Conservation (phyloP, 1,284 basidiomycete species). For the Chondrostereum purpureum region DNA sequence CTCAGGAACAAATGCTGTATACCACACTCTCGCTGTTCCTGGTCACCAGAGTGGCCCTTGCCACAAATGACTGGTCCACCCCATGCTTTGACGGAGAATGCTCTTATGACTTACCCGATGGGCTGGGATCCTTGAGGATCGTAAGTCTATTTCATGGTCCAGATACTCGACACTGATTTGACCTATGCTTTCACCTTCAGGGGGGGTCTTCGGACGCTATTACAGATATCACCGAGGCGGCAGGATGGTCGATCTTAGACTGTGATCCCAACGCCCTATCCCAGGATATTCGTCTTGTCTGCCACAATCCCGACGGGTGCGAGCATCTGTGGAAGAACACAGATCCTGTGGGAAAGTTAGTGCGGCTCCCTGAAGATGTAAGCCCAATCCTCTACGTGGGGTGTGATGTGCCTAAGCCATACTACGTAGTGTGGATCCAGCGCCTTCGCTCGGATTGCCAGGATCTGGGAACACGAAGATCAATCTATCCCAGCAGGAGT, state of each 20-base stretch:
- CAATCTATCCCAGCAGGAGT: constrained; percentile 25
- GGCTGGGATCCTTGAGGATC: constrained; percentile 16
- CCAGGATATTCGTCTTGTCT: constrained; percentile 18
- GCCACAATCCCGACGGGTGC: constrained; percentile 10
- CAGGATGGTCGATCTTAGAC: constrained; percentile 16
- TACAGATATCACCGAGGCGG: constrained; percentile 17
- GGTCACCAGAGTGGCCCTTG: constrained; percentile 1
- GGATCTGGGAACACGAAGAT: constrained; percentile 23
- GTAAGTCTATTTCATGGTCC: constrained; percentile 9
- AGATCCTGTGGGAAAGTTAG: constrained; percentile 16
- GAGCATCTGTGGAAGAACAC: constrained; percentile 13
- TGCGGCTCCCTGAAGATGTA: constrained; percentile 17
- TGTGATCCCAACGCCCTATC: constrained; percentile 13
- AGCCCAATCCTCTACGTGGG: constrained; percentile 5
- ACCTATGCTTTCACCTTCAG: constrained; percentile 8
- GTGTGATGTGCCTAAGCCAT: background rate
- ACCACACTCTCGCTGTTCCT: too few relatives aligned
- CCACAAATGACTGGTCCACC: constrained; percentile 17
- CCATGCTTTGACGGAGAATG: constrained; percentile 18
- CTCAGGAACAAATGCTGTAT: too few relatives aligned
- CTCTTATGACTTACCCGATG: constrained; percentile 16
- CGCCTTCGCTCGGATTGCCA: constrained; percentile 34
- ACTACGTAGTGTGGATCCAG: constrained; percentile 29
- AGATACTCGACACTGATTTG: background rate
- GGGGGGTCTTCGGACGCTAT: constrained; percentile 17